Percentiles rank a stretch among this genome's conserved stretches.
These are phyloP conservation scores for Clonostachys byssicola DNA, from an alignment of 2,329 filamentous ascomycete genomes.

Conservation along the genomic window DNA sequence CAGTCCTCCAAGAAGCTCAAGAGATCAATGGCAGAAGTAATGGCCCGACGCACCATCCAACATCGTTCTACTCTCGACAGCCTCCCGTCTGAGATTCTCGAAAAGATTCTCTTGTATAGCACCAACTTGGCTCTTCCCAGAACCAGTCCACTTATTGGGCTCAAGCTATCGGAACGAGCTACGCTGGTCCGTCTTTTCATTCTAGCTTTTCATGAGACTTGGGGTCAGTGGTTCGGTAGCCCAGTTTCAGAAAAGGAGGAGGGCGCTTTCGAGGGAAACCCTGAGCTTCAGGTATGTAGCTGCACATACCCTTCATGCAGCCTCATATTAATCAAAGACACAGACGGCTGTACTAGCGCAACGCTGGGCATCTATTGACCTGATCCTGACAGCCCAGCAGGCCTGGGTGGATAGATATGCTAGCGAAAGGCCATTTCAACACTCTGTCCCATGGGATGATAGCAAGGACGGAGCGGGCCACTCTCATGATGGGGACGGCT, in stretches of 20 bases:
- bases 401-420: slow-evolving; percentile 36
- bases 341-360: slow-evolving; percentile 38
- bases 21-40: slow-evolving; percentile 19
- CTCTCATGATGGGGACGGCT: slow-evolving; percentile 12
- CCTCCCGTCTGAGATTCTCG: slow-evolving; percentile 49
- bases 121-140: slow-evolving; percentile 41
- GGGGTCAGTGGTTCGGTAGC: slow-evolving; percentile 30
- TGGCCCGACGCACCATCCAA: slow-evolving; percentile 16
- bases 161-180: slow-evolving; percentile 34
- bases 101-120: slow-evolving; percentile 46
- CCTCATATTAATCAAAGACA: slow-evolving; percentile 3
- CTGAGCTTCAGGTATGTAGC: slow-evolving; percentile 30
- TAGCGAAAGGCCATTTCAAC: slow-evolving; percentile 22
- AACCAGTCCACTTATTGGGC: slow-evolving; percentile 36
- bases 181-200: slow-evolving; percentile 31
- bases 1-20: slow-evolving; percentile 15
- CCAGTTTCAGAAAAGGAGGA: slow-evolving; percentile 4
- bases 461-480: slow-evolving; percentile 5
- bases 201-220: slow-evolving; percentile 27
- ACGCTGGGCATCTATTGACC: slow-evolving; percentile 36
- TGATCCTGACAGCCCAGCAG: slow-evolving; percentile 43
- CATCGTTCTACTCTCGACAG: slow-evolving; percentile 18
- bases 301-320: not conserved
- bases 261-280: slow-evolving; percentile 23
- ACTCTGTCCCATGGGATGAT: slow-evolving; percentile 16